Base-by-base conservation (phyloP, 202 grass and related monocot species). In the Zoysia matrella region DNA sequence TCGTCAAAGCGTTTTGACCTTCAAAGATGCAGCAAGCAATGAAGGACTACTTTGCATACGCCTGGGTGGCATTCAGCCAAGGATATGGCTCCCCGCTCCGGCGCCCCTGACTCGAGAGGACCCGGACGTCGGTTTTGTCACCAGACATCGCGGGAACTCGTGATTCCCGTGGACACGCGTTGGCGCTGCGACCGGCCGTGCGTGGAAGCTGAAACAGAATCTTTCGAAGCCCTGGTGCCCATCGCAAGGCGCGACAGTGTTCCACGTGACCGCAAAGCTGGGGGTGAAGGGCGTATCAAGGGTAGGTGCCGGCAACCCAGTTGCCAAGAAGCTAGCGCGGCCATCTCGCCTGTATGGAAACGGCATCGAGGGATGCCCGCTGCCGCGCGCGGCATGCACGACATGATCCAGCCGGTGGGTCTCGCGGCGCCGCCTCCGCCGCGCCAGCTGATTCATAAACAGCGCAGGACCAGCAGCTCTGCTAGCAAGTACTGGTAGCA, bases 161-260 rank as follows among this genome's bases (percentile, higher is more conserved):
- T 6, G 16, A 60, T 60, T 18, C n/a, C 70, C 41, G 30, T 2
- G 12, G 6, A 15, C 6, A 12, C 8, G 1, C 43, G 16, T 60
- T 16, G 57, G 57, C 57, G 57, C 55, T 58, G 55, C 56, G n/a
- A 30, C 22, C 22, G 22, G n/a, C 56, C 56, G n/a, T 22, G n/a
- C 3, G 68, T 53, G 66, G 16, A 44, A 80, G 46, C 77, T 48
- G 65, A 14, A 57, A 42, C 65, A 53, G 65, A 58, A 80, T 69
- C 52, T 39, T 80, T 54, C 47, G 16, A 30, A n/a, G 58, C 58
- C 51, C 22, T 49, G n/a, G 6, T 44, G 63, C 40, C 49, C 5
- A 13, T 7, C 22, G 39, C 47, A 49, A 10, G 2, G 18, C 40
- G 52, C 8, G 14, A 56, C 40, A 5, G 40, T 15, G 6, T 6